Evolutionary conservation across 2,329 filamentous ascomycete genomes (phyloP).

Genomic region (Colletotrichum zoysiae): DNA sequence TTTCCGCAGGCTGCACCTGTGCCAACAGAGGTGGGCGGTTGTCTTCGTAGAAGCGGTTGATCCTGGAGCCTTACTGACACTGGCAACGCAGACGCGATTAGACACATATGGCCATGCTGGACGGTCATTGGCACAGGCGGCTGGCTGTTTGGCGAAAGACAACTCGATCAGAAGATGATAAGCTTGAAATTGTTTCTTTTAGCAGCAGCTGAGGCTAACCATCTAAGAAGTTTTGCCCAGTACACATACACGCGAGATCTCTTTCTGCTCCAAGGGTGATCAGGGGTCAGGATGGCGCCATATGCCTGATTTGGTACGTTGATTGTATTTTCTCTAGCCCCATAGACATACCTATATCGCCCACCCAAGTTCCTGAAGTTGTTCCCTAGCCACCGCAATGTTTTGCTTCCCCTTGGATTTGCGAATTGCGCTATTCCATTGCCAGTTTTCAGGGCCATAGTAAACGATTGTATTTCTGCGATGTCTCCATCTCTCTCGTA

Average conservation of each 20-base stretch:
- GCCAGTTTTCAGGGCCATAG: neutral
- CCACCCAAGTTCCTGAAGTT: neutral
- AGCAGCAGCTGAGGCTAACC: slow-evolving; percentile 49
- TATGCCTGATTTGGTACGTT: slow-evolving; percentile 26
- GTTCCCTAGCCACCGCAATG: neutral
- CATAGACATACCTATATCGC: slow-evolving; percentile 14
- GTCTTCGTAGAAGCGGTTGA: neutral
- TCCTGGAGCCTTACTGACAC: neutral
- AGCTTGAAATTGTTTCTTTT: slow-evolving; percentile 45
- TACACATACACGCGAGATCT: slow-evolving; percentile 9
- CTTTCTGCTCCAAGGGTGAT: neutral
- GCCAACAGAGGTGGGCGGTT: neutral
- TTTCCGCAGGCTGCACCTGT: neutral
- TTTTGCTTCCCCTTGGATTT: neutral
- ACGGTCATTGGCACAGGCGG: neutral
- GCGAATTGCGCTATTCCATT: neutral
- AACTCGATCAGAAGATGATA: slow-evolving; percentile 49
- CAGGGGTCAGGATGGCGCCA: slow-evolving; percentile 6
- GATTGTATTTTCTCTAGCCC: slow-evolving; percentile 17
- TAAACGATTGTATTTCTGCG: neutral
- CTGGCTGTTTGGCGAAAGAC: neutral
- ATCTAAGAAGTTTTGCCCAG: slow-evolving; percentile 44
- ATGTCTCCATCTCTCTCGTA: neutral
- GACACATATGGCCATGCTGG: neutral
- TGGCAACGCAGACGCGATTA: neutral